Base-by-base conservation (phyloP, 441 rosid species). In the Syzygium syzygioides region DNA sequence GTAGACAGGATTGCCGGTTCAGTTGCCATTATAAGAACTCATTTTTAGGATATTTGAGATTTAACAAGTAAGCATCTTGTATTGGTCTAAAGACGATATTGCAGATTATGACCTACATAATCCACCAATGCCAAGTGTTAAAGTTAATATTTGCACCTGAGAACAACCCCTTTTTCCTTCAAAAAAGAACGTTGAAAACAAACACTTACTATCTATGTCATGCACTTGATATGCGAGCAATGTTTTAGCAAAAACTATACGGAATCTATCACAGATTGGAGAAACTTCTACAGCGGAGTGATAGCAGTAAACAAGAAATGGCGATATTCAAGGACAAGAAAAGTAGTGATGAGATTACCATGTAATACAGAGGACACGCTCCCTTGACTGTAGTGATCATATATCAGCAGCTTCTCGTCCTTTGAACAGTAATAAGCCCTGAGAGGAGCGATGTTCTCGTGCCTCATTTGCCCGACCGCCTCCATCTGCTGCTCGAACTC, bases 401-500 rank as follows among this genome's bases (percentile, higher is more conserved):
- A 64, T 60, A 88, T 64, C 60, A 88, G 55, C 52, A 88, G 83
- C 85, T 88, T 88, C 85, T 85, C 89, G 2, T 88, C 87, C 87
- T 68, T 66, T 5, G 87, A 88, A 55, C 87, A 88, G 62, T 88
- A 88, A 60, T 88, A 88, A 53, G 45, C 87, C 85, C 85, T 85
- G 84, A 85, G 57, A 37, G 90, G 52, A 52, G 87, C 59, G 3
- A 88, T 6, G 32, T 88, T 88, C 90, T 88, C 87, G 0, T 88
- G 90, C 28, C 37, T 37, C 83, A 88, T 68, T 34, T 11, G 15
- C 30, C 87, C 37, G 9, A 88, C 90, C 12, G 23, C 26, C 41
- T 88, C 85, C 89, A 88, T 85, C 83, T 83, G 89, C 87, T 85
- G 89, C 41, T 85, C 87, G 32, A 88, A 88, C 34, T 88, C 85